A percentile compares a stretch with the other conserved stretches of the same genome.
Conservation (phyloP, 2,329 filamentous ascomycete species). For the Fusarium chlamydosporum region DNA sequence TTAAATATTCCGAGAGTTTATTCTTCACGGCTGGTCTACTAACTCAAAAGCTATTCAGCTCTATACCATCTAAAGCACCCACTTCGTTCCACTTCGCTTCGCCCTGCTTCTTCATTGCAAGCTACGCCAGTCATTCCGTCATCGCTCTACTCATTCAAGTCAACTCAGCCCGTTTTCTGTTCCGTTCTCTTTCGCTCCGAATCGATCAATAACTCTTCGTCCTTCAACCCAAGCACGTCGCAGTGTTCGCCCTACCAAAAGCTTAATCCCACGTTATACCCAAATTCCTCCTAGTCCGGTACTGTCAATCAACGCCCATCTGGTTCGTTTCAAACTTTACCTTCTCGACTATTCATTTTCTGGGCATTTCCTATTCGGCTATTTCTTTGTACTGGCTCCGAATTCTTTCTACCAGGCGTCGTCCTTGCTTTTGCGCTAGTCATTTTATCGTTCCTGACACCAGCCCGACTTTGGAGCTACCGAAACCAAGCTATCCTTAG, state of each 20-base stretch:
- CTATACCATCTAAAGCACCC: background rate
- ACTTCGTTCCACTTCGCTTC: conserved; percentile 17
- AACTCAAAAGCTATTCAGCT: conserved; percentile 31
- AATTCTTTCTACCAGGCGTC: conserved; percentile 27
- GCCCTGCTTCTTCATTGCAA: conserved; percentile 10
- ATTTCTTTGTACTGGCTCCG: conserved; percentile 12
- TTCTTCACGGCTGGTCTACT: conserved; percentile 26
- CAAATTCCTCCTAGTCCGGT: conserved; percentile 18
- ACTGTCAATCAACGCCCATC: conserved; percentile 27
- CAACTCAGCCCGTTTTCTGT: conserved; percentile 16
- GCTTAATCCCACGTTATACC: conserved; percentile 30
- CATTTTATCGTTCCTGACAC: conserved; percentile 33
- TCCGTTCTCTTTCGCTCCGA: conserved; percentile 13
- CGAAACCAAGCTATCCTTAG: conserved; percentile 37
- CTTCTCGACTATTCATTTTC: conserved; percentile 31
- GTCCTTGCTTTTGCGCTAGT: conserved; percentile 27
- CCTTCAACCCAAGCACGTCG: conserved; percentile 6
- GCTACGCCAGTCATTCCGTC: conserved; percentile 32
- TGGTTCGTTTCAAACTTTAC: conserved; percentile 31
- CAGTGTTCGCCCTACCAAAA: conserved; percentile 25
- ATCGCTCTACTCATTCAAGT: conserved; percentile 19
- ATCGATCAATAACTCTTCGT: conserved; percentile 7
- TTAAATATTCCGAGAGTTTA: conserved; percentile 26
- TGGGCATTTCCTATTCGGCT: conserved; percentile 25
- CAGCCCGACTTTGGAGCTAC: conserved; percentile 34